Evolutionary conservation across 805 yeast genomes (phyloP), one percentile per base, ranked within the genome.

Genomic region (Kazachstania viticola): DNA sequence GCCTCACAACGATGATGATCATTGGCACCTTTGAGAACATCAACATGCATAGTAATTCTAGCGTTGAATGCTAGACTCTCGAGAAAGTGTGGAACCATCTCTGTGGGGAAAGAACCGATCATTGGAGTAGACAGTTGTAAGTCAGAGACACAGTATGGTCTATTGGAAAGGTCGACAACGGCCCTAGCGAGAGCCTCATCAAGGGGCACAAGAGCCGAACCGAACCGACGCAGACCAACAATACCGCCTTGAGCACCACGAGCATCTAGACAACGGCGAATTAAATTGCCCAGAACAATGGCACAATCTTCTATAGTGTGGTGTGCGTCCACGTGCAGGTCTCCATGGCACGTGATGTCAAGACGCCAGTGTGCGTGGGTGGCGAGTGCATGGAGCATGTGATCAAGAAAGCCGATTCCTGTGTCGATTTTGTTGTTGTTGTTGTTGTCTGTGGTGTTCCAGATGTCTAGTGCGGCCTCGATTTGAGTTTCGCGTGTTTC

Each of bases 301-400:
- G 88, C 96, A 40, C 84, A 83, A 60, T 91, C 98, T 58, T 91
- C 98, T 4, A 95, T 79, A 1, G 94, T 75, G 60, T 91, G 98
- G 57, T 91, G 98, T 59, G 91, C 98, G 57, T 91, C 98, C 33
- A 91, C 87, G 57, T 85, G 93, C 45, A 85, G 63, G 56, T 91
- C 98, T 28, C 98, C 98, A 36, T 79, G 71, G 58, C 97, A 88
- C 52, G 80, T 94, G 14, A 91, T 70, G 21, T 82, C 65, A 35
- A 91, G 53, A 9, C 95, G 82, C 98, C 97, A 91, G 13, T 97
- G 97, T 1, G 94, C 67, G 58, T 91, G 98, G 51, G 91, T 91
- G 25, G 97, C 95, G 46, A 91, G 65, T 0, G 98, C 98, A 49
- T 88, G 95, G 29, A 91, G 64, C 98, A 91, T 91, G 58, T 91